Conservation (phyloP, 1,284 basidiomycete species). For the Meira miltonrushii region DNA sequence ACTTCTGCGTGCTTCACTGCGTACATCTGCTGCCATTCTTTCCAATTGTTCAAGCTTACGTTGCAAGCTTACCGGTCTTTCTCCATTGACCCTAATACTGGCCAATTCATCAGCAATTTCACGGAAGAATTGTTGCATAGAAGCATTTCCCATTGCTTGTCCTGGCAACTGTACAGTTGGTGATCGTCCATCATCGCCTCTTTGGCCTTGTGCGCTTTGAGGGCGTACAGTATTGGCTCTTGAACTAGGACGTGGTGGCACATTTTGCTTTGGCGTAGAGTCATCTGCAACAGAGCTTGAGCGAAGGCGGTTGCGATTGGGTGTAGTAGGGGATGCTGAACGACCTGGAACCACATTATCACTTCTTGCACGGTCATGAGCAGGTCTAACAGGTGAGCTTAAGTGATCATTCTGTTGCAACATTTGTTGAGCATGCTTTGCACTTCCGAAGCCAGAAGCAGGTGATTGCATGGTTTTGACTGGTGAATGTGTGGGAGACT, state of each 20-base stretch:
- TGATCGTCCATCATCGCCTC: conserved; percentile 13
- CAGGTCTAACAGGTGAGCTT: too few species aligned
- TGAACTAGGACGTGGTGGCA: conserved; percentile 2
- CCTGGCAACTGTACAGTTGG: conserved; percentile 54
- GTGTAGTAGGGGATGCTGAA: not conserved
- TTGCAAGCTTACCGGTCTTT: conserved; percentile 55
- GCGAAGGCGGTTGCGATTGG: not conserved
- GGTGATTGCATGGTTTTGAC: not conserved
- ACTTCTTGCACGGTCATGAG: too few species aligned
- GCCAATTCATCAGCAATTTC: conserved; percentile 75
- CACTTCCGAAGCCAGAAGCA: conserved; percentile 6
- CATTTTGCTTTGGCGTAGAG: conserved; percentile 3
- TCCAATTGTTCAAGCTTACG: conserved; percentile 53
- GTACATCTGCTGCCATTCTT: not conserved
- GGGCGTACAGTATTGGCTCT: not conserved
- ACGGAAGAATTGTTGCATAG: conserved; percentile 71
- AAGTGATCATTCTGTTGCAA: not conserved
- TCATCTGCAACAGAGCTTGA: conserved; percentile 1
- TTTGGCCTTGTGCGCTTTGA: conserved; percentile 34
- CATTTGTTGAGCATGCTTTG: conserved; percentile 5
- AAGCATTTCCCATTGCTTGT: conserved; percentile 61
- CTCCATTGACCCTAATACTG: conserved; percentile 56
- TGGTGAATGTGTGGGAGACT: conserved; percentile 5
- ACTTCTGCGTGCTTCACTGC: not conserved
- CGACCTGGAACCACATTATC: too few species aligned